A percentile compares a stretch with the other conserved stretches of the same genome.
Conservation (phyloP, 495 filamentous ascomycete species). For the Darksidea phi region DNA sequence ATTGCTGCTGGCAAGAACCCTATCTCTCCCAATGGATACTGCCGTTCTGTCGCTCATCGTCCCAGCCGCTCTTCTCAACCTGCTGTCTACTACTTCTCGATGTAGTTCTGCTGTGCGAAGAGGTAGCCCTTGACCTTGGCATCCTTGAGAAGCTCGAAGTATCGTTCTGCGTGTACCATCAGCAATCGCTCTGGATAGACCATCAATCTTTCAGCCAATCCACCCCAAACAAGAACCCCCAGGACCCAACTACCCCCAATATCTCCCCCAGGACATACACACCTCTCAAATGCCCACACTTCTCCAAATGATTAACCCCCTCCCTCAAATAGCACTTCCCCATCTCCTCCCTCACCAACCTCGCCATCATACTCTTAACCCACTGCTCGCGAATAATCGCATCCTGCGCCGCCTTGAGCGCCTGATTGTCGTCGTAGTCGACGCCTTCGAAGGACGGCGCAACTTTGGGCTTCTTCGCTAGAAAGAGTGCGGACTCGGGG, state of each 20-base stretch:
- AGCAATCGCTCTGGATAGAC: too few species aligned
- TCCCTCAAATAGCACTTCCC: conserved; percentile 93
- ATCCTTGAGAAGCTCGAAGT: conserved; percentile 84
- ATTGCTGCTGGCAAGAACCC: too few species aligned
- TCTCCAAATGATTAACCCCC: conserved; percentile 96
- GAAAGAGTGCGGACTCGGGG: conserved; percentile 87
- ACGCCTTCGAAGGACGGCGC: conserved; percentile 94
- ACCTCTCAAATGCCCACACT: conserved; percentile 92
- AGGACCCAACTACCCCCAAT: too few species aligned
- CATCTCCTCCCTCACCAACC: conserved; percentile 88
- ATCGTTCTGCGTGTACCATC: conserved; percentile 64
- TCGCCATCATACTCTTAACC: conserved; percentile 96
- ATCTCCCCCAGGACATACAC: conserved; percentile 43
- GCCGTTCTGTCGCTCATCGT: neutral
- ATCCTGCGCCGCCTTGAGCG: conserved; percentile 90
- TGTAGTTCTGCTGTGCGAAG: conserved; percentile 88
- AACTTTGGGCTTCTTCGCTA: conserved; percentile 93
- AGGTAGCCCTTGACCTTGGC: conserved; percentile 84
- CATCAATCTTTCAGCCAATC: too few species aligned
- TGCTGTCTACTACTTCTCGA: conserved; percentile 35
- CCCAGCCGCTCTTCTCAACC: neutral
- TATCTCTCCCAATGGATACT: neutral
- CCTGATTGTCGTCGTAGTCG: conserved; percentile 88
- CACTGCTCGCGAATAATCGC: conserved; percentile 94
- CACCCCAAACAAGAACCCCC: too few species aligned